phyloP scores from a whole-genome alignment of 2,329 filamentous ascomycete genomes.

The Sclerotinia borealis region DNA sequence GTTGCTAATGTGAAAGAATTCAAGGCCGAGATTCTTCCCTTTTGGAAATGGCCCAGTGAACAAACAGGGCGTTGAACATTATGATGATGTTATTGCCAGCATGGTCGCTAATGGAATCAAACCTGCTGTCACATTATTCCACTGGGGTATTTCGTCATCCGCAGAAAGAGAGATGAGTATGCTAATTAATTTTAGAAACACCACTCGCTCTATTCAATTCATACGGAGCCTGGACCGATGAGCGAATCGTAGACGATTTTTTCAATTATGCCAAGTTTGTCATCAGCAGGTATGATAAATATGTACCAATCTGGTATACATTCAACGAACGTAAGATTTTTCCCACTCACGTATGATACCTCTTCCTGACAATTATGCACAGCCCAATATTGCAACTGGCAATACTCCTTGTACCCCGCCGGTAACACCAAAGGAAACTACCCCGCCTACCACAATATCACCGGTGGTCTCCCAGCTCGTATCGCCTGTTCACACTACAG shows the following conservation, averaged over 20 bases:
- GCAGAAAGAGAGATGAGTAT: too few species aligned
- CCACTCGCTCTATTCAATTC: constrained; percentile 35
- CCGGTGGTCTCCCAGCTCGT: constrained; percentile 36
- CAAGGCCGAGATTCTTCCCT: constrained; percentile 41
- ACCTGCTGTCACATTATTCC: constrained; percentile 43
- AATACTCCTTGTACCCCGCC: constrained; percentile 39
- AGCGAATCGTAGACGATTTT: constrained; percentile 44
- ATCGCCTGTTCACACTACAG: constrained; percentile 42
- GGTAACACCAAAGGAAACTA: constrained; percentile 36
- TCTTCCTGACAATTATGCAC: neutral
- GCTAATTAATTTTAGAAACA: constrained; percentile 19
- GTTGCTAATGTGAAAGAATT: neutral
- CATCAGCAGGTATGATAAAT: constrained; percentile 45
- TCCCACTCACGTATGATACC: neutral
- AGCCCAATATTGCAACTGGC: constrained; percentile 43
- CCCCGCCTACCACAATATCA: constrained; percentile 39
- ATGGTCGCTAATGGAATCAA: constrained; percentile 44
- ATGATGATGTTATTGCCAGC: constrained; percentile 48
- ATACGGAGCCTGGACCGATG: constrained; percentile 41
- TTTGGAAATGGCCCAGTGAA: constrained; percentile 48
- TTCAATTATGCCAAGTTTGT: constrained; percentile 48
- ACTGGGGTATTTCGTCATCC: constrained; percentile 26
- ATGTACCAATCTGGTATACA: constrained; percentile 48
- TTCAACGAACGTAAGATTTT: constrained; percentile 47
- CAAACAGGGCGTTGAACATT: constrained; percentile 44